Evolutionary conservation across 2,329 filamentous ascomycete species (phyloP), one percentile per base, ranked within the genome.

Genomic region (Paracoccidioides brasiliensis): DNA sequence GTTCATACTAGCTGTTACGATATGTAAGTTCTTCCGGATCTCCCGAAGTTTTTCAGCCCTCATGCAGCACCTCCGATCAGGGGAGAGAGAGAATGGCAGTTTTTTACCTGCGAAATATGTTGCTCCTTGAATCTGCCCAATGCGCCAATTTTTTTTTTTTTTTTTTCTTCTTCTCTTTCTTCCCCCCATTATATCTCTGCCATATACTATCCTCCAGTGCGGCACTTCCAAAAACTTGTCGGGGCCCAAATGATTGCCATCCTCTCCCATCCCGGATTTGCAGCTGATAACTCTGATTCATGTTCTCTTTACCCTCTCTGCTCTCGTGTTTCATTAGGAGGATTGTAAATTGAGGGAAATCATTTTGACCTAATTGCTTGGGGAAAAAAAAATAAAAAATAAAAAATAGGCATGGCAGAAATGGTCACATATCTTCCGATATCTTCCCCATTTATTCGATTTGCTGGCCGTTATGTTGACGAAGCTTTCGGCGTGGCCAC

Each of bases 341-440:
- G 55, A 46, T 61, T 60, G 62, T 62, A 64, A 60, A 45, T 58
- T 61, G 59, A 54, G 66, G 57, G 40, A 52, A 43, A 14, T 22
- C 4, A n/a, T 37, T 30, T 32, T 4, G 8, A 9, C 42, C 9
- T 6, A 15, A 30, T 10, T 33, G 30, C 28, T 46, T 37, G 30
- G 30, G 6, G 12, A 46, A 46, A 32, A 46, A 46, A 46, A 22
- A 22, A 22, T 1, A 22, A 22, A 22, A 22, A 44, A 44, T 7
- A 12, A 15, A 44, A 14, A 51, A 58, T 51, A 73, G 70, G 67
- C 61, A 67, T 73, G 64, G 75, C 74, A 44, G 76, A 78, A 62
- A 78, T 78, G 75, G 71, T 75, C 22, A 76, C 72, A 32, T 78
- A 74, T 58, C 62, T 75, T 33, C 75, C 75, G 10, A 71, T 78